A percentile compares a stretch with the other conserved stretches of the same genome.
phyloP scores from a whole-genome alignment of 2,329 filamentous ascomycete genomes.

The Raffaelea deltoideospora region DNA sequence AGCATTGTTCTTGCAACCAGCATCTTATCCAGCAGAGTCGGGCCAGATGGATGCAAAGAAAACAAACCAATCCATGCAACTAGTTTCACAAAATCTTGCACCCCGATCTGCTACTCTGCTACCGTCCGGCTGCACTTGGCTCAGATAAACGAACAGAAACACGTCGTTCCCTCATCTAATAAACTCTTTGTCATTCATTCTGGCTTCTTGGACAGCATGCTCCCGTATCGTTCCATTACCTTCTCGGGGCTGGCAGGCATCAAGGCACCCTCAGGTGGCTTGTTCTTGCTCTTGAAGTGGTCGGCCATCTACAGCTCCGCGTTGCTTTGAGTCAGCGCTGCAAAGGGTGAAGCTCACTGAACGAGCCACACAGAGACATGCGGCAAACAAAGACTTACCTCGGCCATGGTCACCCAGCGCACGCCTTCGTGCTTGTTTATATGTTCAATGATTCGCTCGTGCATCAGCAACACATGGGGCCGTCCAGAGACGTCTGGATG shows the following conservation, averaged over 20 bases:
- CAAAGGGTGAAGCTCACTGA: conserved; percentile 39
- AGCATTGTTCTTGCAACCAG: too few species aligned
- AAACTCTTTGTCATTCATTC: too few species aligned
- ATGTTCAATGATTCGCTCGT: conserved; percentile 10
- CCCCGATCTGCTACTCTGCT: too few species aligned
- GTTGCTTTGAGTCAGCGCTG: conserved; percentile 16
- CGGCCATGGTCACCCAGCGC: conserved; percentile 47
- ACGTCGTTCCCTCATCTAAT: too few species aligned
- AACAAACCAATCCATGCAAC: too few species aligned
- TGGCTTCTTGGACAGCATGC: background rate
- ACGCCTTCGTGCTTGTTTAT: conserved; percentile 21
- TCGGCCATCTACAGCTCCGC: conserved; percentile 45
- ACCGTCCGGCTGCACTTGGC: too few species aligned
- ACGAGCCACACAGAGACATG: conserved; percentile 15
- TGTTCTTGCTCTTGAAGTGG: conserved; percentile 55
- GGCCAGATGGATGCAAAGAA: too few species aligned
- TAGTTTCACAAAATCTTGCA: too few species aligned
- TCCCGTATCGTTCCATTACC: conserved; percentile 25
- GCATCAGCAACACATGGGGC: conserved; percentile 48
- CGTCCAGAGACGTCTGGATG: conserved; percentile 60
- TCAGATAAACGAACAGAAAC: too few species aligned
- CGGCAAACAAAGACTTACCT: conserved; percentile 12
- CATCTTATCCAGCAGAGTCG: too few species aligned
- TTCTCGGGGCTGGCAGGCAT: conserved; percentile 41
- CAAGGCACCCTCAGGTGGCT: conserved; percentile 39